Evolutionary conservation across 345 rosid genomes (phyloP).

Genomic region (Dovyalis caffra): DNA sequence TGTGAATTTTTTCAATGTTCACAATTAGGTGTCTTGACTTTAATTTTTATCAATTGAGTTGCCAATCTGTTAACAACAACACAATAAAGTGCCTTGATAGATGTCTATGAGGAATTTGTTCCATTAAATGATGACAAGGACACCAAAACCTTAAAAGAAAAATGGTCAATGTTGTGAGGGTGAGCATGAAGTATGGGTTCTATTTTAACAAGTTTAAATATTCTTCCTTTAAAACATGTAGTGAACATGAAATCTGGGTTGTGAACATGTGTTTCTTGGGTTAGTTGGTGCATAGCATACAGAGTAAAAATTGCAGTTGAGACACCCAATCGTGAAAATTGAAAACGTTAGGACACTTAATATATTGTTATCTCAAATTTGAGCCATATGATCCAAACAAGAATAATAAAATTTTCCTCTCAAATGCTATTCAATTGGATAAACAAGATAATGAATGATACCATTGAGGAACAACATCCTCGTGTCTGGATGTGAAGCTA

Average conservation of each 20-base stretch:
- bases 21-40: background rate
- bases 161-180: background rate
- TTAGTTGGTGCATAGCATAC: background rate
- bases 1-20: no score
- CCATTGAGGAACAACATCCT: conserved; percentile 91
- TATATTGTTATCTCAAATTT: background rate
- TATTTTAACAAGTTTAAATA: no score
- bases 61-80: background rate
- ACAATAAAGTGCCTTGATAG: no score
- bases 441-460: conserved; percentile 34
- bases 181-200: no score
- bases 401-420: background rate
- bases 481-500: conserved; percentile 97
- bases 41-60: background rate
- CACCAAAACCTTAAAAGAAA: background rate
- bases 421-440: background rate
- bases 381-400: conserved; percentile 7
- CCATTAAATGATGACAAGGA: background rate
- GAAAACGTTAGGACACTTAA: background rate
- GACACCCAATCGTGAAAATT: background rate
- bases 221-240: no score
- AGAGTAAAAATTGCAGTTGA: background rate
- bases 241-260: no score
- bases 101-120: background rate
- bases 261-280: no score